Evolutionary conservation across 2,329 filamentous ascomycete genomes (phyloP).

Genomic region (Talaromyces sp.): DNA sequence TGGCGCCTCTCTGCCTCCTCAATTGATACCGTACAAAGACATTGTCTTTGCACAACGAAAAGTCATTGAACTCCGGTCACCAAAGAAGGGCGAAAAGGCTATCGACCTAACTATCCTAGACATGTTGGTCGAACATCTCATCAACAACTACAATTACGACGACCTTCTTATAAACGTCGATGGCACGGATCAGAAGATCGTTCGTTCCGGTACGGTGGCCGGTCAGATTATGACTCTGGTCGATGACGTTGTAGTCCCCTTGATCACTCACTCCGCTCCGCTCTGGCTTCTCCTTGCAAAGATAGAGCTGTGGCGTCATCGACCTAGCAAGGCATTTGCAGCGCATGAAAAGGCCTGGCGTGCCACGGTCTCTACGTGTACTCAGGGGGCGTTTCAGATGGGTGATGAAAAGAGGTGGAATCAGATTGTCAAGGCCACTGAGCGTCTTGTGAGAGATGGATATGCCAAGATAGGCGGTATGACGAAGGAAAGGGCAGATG

Average conservation of each 20-base stretch:
- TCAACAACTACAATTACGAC: constrained; percentile 47
- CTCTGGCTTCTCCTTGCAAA: constrained; percentile 74
- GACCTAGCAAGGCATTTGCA: constrained; percentile 69
- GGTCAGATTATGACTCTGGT: constrained; percentile 63
- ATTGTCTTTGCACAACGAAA: constrained; percentile 71
- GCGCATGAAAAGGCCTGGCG: constrained; percentile 90
- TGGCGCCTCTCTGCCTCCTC: constrained; percentile 71
- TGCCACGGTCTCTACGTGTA: constrained; percentile 52
- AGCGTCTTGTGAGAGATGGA: constrained; percentile 69
- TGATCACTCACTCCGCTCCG: constrained; percentile 75
- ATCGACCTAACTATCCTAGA: constrained; percentile 72
- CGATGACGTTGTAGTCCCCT: constrained; percentile 69
- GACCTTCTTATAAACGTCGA: constrained; percentile 31
- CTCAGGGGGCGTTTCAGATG: constrained; percentile 44
- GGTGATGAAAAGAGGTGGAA: constrained; percentile 66
- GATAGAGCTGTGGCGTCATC: constrained; percentile 68
- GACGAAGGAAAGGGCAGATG: constrained; percentile 54
- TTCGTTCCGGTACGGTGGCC: constrained; percentile 52
- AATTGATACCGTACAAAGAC: constrained; percentile 62
- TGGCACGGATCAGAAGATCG: constrained; percentile 30
- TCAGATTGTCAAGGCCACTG: constrained; percentile 70
- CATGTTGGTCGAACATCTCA: constrained; percentile 68
- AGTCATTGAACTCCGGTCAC: constrained; percentile 69
- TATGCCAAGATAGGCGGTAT: constrained; percentile 74
- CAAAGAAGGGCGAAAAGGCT: constrained; percentile 67